These are phyloP conservation scores for Pseudocercospora fuligena DNA, from an alignment of 2,329 filamentous ascomycete species.

Conservation along the genomic window DNA sequence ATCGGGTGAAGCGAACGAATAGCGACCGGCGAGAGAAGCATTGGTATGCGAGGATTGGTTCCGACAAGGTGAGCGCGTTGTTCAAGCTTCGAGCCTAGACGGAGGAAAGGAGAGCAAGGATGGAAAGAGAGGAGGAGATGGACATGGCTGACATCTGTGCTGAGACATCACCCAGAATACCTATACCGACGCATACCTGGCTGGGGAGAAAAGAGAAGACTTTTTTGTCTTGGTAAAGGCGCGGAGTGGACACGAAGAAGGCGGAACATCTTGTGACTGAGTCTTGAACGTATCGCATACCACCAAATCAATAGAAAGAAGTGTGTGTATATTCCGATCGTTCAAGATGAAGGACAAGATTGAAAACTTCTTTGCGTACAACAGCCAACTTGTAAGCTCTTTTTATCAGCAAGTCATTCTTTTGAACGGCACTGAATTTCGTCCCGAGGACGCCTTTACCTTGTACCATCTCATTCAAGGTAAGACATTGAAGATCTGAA, in stretches of 20 bases:
- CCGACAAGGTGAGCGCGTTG: conserved; percentile 7
- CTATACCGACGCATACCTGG: conserved; percentile 4
- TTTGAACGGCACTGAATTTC: conserved; percentile 28
- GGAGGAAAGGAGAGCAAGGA: conserved; percentile 8
- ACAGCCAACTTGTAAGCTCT: conserved; percentile 32
- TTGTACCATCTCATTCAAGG: conserved; percentile 37
- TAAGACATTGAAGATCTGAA: conserved; percentile 13
- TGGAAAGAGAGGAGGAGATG: conserved; percentile 3
- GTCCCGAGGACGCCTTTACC: conserved; percentile 38
- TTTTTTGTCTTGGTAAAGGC: conserved; percentile 2
- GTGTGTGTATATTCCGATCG: conserved; percentile 1
- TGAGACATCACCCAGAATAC: not conserved
- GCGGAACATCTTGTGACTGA: not conserved
- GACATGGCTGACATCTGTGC: conserved; percentile 9
- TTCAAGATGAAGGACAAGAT: conserved; percentile 28
- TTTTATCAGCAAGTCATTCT: conserved; percentile 23
- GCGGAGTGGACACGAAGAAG: conserved; percentile 2
- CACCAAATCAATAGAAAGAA: not conserved
- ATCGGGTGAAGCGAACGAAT: conserved; percentile 12
- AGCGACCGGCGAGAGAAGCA: not conserved
- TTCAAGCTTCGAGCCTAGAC: not conserved
- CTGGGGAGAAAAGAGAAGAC: conserved; percentile 1
- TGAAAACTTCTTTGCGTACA: conserved; percentile 30
- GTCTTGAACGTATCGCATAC: conserved; percentile 5
- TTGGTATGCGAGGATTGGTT: conserved; percentile 6